Evolutionary conservation across 2,329 filamentous ascomycete species (phyloP).

Genomic region (Tolypocladium inflatum): DNA sequence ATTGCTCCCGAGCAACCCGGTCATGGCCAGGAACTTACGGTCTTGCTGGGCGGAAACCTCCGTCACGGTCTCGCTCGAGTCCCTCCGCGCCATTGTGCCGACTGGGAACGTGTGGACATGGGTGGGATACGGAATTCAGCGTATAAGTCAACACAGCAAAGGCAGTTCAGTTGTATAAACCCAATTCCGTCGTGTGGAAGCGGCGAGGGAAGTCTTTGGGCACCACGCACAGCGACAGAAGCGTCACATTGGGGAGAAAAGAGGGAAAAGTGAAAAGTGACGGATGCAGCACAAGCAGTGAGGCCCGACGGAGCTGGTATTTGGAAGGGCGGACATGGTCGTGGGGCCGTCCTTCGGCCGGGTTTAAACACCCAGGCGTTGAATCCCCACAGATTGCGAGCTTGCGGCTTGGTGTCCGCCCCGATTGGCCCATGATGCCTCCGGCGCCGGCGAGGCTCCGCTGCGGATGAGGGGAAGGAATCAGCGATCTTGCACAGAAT

Average conservation of each 20-base stretch:
- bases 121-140: background rate
- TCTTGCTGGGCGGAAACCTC: slow-evolving; percentile 4
- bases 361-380: background rate
- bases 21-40: background rate
- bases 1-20: background rate
- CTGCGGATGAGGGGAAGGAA: background rate
- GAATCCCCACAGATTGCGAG: background rate
- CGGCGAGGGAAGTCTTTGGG: background rate
- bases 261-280: background rate
- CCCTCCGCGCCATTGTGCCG: slow-evolving; percentile 12
- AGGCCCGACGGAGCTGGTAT: background rate
- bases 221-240: background rate
- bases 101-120: background rate
- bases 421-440: background rate
- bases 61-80: slow-evolving; percentile 16
- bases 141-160: background rate
- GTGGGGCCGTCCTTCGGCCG: background rate
- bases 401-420: background rate
- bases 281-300: background rate
- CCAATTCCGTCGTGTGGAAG: background rate
- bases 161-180: too few species aligned
- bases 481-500: background rate
- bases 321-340: background rate
- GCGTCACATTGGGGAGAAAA: background rate
- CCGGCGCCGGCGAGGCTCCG: background rate